Conservation (phyloP, 208 protist genomes). For the Herpetomonas samuelpessoai region DNA sequence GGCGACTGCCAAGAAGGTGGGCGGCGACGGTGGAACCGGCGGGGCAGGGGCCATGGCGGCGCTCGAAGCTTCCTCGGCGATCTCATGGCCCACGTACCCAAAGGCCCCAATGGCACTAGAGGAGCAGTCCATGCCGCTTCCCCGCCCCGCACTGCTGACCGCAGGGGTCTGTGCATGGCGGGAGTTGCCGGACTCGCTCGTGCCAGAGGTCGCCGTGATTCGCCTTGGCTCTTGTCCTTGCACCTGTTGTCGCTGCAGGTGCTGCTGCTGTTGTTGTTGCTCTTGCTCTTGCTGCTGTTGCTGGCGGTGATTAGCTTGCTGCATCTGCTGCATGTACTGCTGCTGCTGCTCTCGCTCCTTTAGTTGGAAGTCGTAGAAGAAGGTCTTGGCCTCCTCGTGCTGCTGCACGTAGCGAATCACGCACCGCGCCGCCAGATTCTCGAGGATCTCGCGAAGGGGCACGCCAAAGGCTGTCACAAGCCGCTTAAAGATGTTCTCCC, state of each 20-base stretch:
- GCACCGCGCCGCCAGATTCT: conserved; percentile 75
- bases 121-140: too few relatives aligned
- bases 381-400: conserved; percentile 41
- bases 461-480: conserved; percentile 63
- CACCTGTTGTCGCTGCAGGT: background rate
- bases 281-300: conserved; percentile 11
- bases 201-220: background rate
- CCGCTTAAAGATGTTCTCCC: conserved; percentile 69
- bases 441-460: conserved; percentile 55
- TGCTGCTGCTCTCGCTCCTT: conserved; percentile 7
- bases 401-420: conserved; percentile 68
- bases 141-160: too few relatives aligned
- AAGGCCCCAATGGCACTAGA: background rate
- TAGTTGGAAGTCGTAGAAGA: conserved; percentile 48
- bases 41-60: too few relatives aligned
- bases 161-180: too few relatives aligned
- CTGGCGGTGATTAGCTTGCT: conserved; percentile 12
- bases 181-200: too few relatives aligned
- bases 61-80: too few relatives aligned
- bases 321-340: background rate
- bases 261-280: conserved; percentile 10
- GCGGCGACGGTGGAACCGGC: too few relatives aligned
- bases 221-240: background rate
- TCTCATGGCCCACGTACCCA: too few relatives aligned
- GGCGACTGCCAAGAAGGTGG: too few relatives aligned